Evolutionary conservation across 768 basidiomycete genomes (phyloP), one percentile per base, ranked within the genome.

Genomic region (Rhizopogon salebrosus): DNA sequence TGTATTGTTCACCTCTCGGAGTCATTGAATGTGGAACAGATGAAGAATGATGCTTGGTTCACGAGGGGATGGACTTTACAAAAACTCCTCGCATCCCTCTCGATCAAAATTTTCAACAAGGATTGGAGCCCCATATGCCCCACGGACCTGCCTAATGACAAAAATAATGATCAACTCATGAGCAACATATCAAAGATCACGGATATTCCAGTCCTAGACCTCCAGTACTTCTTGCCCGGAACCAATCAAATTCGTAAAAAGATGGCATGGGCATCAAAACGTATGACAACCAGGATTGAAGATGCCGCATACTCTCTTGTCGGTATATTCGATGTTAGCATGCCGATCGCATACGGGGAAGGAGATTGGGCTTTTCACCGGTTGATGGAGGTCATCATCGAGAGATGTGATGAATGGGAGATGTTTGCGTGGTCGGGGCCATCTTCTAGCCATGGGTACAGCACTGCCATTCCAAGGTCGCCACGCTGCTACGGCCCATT

Each of bases 221-320:
- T 53, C 10, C 22, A 18, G 8, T 7, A 36, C 39, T 43, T 51
- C 42, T 38, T 26, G 14, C 49, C 49, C 6, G 24, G 38, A 4
- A 22, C 6, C 2, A 29, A 38, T 35, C 62, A 4, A 49, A 49
- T 3, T 20, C 58, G 61, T 54, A 31, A 6, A 57, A 51, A 41
- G 29, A 38, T 59, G 29, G 11, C 16, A 10, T 57, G 63, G 64
- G 64, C 65, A 0, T 65, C 64, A 16, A 57, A 26, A 45, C 37
- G 64, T n/a, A 52, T 13, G 6, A 65, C 65, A 16, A 66, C 66
- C 6, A 54, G 57, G 3, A 48, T 54, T 2, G 64, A 67, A 40
- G 64, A 66, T 20, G 52, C 46, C 8, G 60, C 64, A 4, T 66
- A 67, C 38, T 67, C 52, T 3, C 56, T 66, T 35, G 43, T 66